These are phyloP conservation scores for Jamesozyma spencerorum DNA, from an alignment of 805 yeast genomes.

Conservation along the genomic window DNA sequence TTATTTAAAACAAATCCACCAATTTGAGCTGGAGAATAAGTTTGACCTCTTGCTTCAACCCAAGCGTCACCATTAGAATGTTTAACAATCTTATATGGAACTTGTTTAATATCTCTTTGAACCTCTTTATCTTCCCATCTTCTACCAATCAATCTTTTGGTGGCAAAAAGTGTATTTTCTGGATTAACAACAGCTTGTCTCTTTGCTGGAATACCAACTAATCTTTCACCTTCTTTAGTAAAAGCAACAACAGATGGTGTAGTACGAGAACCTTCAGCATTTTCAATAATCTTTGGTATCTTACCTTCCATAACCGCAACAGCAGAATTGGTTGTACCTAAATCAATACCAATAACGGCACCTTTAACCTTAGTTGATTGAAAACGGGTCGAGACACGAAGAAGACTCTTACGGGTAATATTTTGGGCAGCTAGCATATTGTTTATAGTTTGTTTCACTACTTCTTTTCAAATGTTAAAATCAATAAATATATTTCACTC, in stretches of 20 bases:
- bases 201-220: slow-evolving; percentile 92
- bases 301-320: slow-evolving; percentile 72
- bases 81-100: slow-evolving; percentile 84
- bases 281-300: slow-evolving; percentile 62
- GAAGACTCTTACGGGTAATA: slow-evolving; percentile 13
- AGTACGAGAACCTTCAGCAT: slow-evolving; percentile 76
- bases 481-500: too few species aligned
- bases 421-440: slow-evolving; percentile 25
- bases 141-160: slow-evolving; percentile 91
- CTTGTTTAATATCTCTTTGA: slow-evolving; percentile 77
- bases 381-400: slow-evolving; percentile 26
- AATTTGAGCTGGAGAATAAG: slow-evolving; percentile 89
- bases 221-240: slow-evolving; percentile 82
- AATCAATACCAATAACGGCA: slow-evolving; percentile 68
- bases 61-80: slow-evolving; percentile 93
- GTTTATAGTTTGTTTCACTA: too few species aligned
- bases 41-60: slow-evolving; percentile 82
- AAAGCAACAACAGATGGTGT: slow-evolving; percentile 94
- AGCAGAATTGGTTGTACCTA: slow-evolving; percentile 84
- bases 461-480: too few species aligned
- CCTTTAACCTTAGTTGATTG: slow-evolving; percentile 32
- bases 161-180: slow-evolving; percentile 86
- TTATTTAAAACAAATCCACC: slow-evolving; percentile 90
- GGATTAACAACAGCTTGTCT: slow-evolving; percentile 94
- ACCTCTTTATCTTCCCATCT: slow-evolving; percentile 85